phyloP scores from a whole-genome alignment of 192 early-diverging fungal species.

The Podila epicladia region DNA sequence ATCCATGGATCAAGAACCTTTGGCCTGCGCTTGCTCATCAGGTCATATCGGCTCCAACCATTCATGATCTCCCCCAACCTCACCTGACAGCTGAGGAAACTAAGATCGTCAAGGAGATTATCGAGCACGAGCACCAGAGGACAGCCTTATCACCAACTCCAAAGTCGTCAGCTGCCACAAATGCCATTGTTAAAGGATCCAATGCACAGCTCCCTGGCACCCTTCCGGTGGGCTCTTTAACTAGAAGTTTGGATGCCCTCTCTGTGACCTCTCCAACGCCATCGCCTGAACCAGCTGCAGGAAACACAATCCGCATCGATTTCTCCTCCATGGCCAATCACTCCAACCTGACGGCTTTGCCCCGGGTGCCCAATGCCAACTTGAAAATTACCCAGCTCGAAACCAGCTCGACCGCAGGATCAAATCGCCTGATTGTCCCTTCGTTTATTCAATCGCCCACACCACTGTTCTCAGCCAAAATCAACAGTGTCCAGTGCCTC shows the following conservation, averaged over 20 bases:
- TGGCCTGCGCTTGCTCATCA: slow-evolving; percentile 75
- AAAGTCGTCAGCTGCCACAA: background rate
- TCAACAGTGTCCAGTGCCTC: slow-evolving; percentile 66
- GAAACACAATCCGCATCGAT: slow-evolving; percentile 54
- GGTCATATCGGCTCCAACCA: slow-evolving; percentile 19
- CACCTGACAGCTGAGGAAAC: slow-evolving; percentile 30
- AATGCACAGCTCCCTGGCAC: background rate
- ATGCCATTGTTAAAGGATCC: background rate
- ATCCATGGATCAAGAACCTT: slow-evolving; percentile 90
- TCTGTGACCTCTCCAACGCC: slow-evolving; percentile 3
- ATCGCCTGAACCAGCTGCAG: slow-evolving; percentile 3
- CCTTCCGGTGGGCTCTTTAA: slow-evolving; percentile 8
- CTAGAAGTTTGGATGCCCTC: slow-evolving; percentile 10
- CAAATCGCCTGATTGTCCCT: slow-evolving; percentile 19
- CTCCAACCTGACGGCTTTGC: slow-evolving; percentile 65
- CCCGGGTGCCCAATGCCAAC: slow-evolving; percentile 59
- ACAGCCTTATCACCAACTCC: background rate
- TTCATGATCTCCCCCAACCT: slow-evolving; percentile 27
- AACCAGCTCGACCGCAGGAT: background rate
- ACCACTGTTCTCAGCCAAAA: slow-evolving; percentile 59
- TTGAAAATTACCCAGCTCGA: slow-evolving; percentile 52
- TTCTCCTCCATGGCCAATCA: slow-evolving; percentile 56
- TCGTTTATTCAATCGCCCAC: slow-evolving; percentile 58
- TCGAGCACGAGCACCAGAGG: slow-evolving; percentile 9
- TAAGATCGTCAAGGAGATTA: slow-evolving; percentile 23